Base-by-base conservation (phyloP, 306 rosid species). In the Morella rubra region DNA sequence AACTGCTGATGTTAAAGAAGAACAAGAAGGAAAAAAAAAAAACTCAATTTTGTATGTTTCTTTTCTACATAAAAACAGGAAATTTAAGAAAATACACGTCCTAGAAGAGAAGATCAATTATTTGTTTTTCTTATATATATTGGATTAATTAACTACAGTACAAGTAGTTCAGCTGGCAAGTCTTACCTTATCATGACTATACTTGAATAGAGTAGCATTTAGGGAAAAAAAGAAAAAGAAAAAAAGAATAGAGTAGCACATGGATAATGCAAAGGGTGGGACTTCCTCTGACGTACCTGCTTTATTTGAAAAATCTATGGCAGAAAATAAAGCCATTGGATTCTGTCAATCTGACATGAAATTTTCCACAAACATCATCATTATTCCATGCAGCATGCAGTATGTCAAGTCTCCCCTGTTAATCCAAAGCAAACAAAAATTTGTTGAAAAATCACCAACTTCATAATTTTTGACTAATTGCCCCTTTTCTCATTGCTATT, bases 351-450 rank as follows among this genome's bases (percentile, higher is more conserved):
- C 56, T 80, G 79, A 27, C 61, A 40, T 32, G 6, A 67, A 69
- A 69, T 75, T 80, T 76, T 64, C 86, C 76, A 66, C 80, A 45
- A 87, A 80, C 93, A 89, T 75, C 83, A 87, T 89, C 76, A 91
- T 85, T 88, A 69, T 37, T 81, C 76, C 75, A 79, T 73, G 77
- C 20, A 78, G 64, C 66, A 68, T 40, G 71, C 49, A 58, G 65
- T 4, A 10, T 19, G 69, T 19, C 65, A 56, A 70, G n/a, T 76
- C 77, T 77, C 47, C 47, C 37, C 72, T 40, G 72, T 83, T 71
- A 47, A 80, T 80, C 53, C 83, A 80, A 80, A 75, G 65, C 50
- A 22, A 76, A 59, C 55, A 42, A 7, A 2, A 18, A 44, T 42
- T 22, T 66, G 3, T 61, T 44, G 32, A 42, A 66, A 66, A 66